These are phyloP conservation scores for Lavandula angustifolia DNA, from an alignment of 257 asterid species.

Conservation along the genomic window DNA sequence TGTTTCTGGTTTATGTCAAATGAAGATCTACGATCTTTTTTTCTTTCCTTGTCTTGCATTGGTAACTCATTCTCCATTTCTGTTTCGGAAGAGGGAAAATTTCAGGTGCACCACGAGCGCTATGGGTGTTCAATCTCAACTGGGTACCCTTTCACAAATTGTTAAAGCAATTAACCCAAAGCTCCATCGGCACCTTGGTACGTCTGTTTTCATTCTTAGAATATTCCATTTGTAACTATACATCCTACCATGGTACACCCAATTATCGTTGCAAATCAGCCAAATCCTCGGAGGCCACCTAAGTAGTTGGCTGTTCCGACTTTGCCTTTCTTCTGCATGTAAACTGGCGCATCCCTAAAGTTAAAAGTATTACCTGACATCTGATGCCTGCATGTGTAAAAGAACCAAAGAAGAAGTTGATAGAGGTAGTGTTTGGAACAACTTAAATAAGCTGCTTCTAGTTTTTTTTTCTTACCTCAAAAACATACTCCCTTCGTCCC, in stretches of 20 bases:
- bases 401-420: constrained; percentile 8
- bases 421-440: too few relatives aligned
- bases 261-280: neutral
- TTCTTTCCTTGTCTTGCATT: constrained; percentile 24
- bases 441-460: too few relatives aligned
- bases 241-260: constrained; percentile 6
- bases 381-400: neutral
- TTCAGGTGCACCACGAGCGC: constrained; percentile 76
- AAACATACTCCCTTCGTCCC: too few relatives aligned
- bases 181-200: constrained; percentile 96
- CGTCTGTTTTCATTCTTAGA: constrained; percentile 35
- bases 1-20: constrained; percentile 22
- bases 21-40: neutral
- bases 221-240: constrained; percentile 15
- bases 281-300: neutral
- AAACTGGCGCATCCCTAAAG: neutral
- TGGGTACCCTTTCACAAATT: constrained; percentile 75
- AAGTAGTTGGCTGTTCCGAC: constrained; percentile 15
- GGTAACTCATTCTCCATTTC: constrained; percentile 33
- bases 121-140: constrained; percentile 94
- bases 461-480: too few relatives aligned
- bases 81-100: constrained; percentile 73
- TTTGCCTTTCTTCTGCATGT: neutral
- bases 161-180: constrained; percentile 86
- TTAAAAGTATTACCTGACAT: neutral